phyloP scores from a whole-genome alignment of 768 basidiomycete species.

The Pisolithus microcarpus region DNA sequence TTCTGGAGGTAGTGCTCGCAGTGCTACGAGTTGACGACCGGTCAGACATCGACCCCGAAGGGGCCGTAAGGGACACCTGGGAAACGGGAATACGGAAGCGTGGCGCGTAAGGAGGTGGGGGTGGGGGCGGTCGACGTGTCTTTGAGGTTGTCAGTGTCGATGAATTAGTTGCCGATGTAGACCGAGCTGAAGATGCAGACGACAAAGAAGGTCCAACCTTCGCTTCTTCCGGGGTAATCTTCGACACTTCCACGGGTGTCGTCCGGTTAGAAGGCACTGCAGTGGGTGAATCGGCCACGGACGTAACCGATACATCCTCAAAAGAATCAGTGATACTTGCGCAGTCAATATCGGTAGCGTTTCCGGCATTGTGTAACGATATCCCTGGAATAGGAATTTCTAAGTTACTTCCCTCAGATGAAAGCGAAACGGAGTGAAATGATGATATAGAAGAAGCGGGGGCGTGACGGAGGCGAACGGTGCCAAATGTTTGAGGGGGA shows the following conservation, averaged over 20 bases:
- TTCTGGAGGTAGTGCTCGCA: constrained; percentile 33
- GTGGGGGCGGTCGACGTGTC: constrained; percentile 38
- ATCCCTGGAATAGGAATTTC: constrained; percentile 10
- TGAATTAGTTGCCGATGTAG: constrained; percentile 30
- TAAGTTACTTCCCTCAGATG: constrained; percentile 44
- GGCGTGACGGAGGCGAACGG: constrained; percentile 38
- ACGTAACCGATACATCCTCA: constrained; percentile 56
- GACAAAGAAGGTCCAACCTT: constrained; percentile 14
- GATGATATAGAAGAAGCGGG: constrained; percentile 71
- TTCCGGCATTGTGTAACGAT: constrained; percentile 16
- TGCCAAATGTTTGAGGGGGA: constrained; percentile 35
- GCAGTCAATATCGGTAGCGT: constrained; percentile 38
- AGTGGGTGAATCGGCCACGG: constrained; percentile 46
- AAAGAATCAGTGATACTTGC: constrained; percentile 65
- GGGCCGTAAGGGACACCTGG: constrained; percentile 31
- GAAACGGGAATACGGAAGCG: constrained; percentile 28
- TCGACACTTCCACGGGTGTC: constrained; percentile 31
- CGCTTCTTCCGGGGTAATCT: constrained; percentile 16
- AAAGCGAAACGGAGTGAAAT: constrained; percentile 77
- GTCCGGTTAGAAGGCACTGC: constrained; percentile 47
- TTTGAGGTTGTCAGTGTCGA: constrained; percentile 31
- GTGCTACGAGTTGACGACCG: constrained; percentile 55
- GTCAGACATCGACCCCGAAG: constrained; percentile 45
- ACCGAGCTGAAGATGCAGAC: constrained; percentile 26
- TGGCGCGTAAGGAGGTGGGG: constrained; percentile 30